Conservation (phyloP, 441 rosid genomes). For the Brassica hybrid region DNA sequence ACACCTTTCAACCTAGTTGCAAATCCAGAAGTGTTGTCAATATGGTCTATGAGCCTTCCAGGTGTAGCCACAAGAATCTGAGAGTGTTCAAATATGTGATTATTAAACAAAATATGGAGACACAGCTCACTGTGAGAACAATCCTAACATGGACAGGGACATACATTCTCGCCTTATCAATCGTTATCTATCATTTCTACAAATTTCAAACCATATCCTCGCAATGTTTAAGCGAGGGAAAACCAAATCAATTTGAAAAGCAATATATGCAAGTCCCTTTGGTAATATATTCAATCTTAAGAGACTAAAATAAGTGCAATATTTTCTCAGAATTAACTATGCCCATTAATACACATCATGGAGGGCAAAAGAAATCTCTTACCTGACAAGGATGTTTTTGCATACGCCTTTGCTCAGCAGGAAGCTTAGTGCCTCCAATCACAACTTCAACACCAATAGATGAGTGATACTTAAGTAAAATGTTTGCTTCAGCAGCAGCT, state of each 20-base stretch:
- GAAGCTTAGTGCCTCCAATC: conserved; percentile 93
- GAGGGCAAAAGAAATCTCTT: conserved; percentile 27
- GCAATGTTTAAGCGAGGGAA: neutral
- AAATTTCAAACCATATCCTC: neutral
- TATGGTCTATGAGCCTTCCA: conserved; percentile 95
- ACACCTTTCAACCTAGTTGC: conserved; percentile 88
- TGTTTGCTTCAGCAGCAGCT: conserved; percentile 88
- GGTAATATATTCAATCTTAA: conserved; percentile 6
- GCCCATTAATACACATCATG: neutral
- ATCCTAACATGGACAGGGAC: neutral
- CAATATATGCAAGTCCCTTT: conserved; percentile 6
- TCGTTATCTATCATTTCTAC: conserved; percentile 3
- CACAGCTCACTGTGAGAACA: neutral
- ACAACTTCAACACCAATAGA: conserved; percentile 92
- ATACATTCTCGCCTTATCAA: neutral
- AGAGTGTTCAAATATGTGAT: conserved; percentile 38
- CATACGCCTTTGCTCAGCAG: conserved; percentile 81
- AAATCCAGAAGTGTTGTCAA: conserved; percentile 91
- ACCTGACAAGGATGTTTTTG: conserved; percentile 95
- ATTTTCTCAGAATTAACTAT: neutral
- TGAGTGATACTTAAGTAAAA: conserved; percentile 77
- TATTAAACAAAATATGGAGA: conserved; percentile 1
- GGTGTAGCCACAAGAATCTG: conserved; percentile 98
- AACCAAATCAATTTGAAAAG: neutral
- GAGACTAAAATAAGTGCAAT: neutral